Conservation (phyloP, 2,329 filamentous ascomycete species). For the Venturia nashicola region DNA sequence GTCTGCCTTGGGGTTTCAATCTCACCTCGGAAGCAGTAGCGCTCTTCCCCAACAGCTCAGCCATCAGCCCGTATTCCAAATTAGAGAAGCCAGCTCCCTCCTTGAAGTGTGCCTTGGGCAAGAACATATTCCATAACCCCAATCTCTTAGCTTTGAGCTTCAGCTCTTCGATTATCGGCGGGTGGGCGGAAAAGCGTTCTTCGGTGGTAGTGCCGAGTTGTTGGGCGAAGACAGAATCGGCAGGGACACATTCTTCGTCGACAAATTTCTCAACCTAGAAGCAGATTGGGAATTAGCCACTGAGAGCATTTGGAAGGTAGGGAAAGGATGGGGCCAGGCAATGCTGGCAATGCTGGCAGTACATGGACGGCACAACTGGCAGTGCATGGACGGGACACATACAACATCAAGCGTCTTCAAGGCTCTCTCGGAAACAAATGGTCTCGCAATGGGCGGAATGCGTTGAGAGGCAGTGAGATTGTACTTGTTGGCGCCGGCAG, state of each 20-base stretch:
- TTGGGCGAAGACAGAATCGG: slow-evolving; percentile 63
- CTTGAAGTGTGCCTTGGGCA: slow-evolving; percentile 88
- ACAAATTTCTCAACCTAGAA: slow-evolving; percentile 80
- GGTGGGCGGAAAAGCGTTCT: slow-evolving; percentile 68
- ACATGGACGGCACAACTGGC: neutral
- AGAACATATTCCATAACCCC: slow-evolving; percentile 96
- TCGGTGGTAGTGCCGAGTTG: slow-evolving; percentile 35
- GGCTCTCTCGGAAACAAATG: slow-evolving; percentile 10
- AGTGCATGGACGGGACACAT: neutral
- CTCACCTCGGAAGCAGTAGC: slow-evolving; percentile 60
- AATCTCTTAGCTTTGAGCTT: slow-evolving; percentile 73
- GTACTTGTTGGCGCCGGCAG: neutral
- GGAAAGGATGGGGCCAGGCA: neutral
- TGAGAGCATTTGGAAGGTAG: neutral
- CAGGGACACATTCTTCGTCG: slow-evolving; percentile 71
- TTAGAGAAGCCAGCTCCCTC: slow-evolving; percentile 92
- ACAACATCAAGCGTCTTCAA: slow-evolving; percentile 12
- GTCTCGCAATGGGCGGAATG: slow-evolving; percentile 10
- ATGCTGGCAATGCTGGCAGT: neutral
- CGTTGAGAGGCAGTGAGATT: slow-evolving; percentile 11
- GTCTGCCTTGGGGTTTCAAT: too few species aligned
- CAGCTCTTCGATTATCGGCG: slow-evolving; percentile 73
- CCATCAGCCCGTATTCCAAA: slow-evolving; percentile 95
- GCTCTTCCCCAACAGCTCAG: slow-evolving; percentile 85
- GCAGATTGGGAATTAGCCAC: neutral